Evolutionary conservation across 352 stramenopile species (phyloP), one percentile per base, ranked within the genome.

Genomic region (Phytophthora meadii): DNA sequence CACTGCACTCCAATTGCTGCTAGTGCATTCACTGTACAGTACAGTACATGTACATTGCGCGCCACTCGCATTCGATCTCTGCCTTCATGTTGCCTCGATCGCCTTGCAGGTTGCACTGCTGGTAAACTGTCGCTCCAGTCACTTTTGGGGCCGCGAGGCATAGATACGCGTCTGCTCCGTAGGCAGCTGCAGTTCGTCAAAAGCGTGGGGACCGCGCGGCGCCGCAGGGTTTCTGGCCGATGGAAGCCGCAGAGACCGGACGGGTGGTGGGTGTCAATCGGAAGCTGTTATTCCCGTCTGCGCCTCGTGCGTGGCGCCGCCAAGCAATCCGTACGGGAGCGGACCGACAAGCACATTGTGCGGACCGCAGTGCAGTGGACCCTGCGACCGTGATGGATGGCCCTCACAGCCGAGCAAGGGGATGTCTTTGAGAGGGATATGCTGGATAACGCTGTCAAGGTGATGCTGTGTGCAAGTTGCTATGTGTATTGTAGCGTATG

Each of bases 131-230:
- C 12, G 39, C 46, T 11, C 56, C 63, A 71, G 36, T 24, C 63
- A 47, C 59, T 30, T 67, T 37, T 28, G 34, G 14, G 2, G 15
- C 34, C 30, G 5, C 27, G 57, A 37, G 2, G 50, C 56, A 72
- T 59, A 72, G 39, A 72, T 54, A 68, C 64, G 63, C 27, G 36
- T 40, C 22, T 45, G 45, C 30, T 34, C 48, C 10, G 7, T n/a
- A 27, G 44, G 57, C 64, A 72, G 64, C 57, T 72, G 59, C 54
- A 7, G 39, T 30, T 36, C 17, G 40, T 49, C 36, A 53, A 54
- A 46, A 54, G 54, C 48, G 53, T 70, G 54, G 14, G 53, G 37
- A 22, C 36, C 15, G 10, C 39, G 22, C 25, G 8, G 5, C 1
- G 2, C 10, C 44, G 36, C 34, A 48, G 36, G 59, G 39, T 62